A percentile compares a stretch with the other conserved stretches of the same genome.
Evolutionary conservation across 2,329 filamentous ascomycete species (phyloP).

Genomic region (Pseudogymnoascus verrucosus): DNA sequence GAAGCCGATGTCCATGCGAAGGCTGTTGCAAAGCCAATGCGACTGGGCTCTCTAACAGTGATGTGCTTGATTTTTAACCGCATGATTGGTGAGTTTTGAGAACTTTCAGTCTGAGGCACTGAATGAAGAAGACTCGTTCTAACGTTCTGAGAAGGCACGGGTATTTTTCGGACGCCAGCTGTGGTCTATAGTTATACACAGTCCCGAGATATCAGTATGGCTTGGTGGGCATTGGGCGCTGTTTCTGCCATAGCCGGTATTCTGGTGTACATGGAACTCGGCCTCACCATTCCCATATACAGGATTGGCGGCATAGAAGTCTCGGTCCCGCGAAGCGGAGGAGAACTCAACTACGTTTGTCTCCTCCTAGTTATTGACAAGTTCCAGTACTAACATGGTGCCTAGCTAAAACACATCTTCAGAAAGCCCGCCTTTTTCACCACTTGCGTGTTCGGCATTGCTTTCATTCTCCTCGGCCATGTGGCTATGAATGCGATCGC

Average conservation of each 20-base stretch:
- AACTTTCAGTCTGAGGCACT: not conserved
- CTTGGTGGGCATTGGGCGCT: slow-evolving; percentile 15
- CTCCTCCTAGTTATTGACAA: not conserved
- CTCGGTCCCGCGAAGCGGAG: slow-evolving; percentile 37
- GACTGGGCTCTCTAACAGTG: slow-evolving; percentile 15
- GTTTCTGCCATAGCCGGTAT: slow-evolving; percentile 13
- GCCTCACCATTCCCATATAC: slow-evolving; percentile 38
- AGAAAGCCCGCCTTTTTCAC: slow-evolving; percentile 29
- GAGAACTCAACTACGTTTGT: slow-evolving; percentile 40
- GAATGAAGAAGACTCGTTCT: not conserved
- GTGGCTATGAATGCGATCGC: slow-evolving; percentile 41
- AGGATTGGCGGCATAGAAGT: slow-evolving; percentile 32
- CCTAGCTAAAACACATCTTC: slow-evolving; percentile 34
- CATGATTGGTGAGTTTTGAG: slow-evolving; percentile 4
- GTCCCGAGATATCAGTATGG: slow-evolving; percentile 12
- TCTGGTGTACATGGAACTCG: slow-evolving; percentile 35
- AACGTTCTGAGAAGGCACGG: slow-evolving; percentile 10
- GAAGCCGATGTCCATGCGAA: slow-evolving; percentile 13
- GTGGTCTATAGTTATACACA: slow-evolving; percentile 11
- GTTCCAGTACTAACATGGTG: not conserved
- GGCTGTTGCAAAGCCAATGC: slow-evolving; percentile 14
- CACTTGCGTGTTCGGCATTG: slow-evolving; percentile 36
- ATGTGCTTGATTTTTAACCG: slow-evolving; percentile 16
- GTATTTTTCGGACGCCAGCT: slow-evolving; percentile 14
- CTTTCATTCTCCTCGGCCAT: slow-evolving; percentile 33